Evolutionary conservation across 2,329 filamentous ascomycete genomes (phyloP).

Genomic region (Colletotrichum sp.): DNA sequence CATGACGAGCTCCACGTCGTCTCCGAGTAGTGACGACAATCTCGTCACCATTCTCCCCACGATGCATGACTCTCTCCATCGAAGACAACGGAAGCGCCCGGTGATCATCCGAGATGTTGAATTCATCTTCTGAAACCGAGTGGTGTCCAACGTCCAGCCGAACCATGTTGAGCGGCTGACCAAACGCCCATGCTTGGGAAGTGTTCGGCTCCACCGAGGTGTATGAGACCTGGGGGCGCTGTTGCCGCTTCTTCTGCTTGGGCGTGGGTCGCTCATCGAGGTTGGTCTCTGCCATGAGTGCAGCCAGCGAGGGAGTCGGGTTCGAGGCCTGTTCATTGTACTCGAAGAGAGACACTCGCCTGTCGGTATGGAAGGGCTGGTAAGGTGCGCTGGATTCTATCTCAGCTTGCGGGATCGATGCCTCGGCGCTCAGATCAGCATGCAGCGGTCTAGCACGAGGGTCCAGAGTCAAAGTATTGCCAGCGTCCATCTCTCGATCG

Average conservation of each 20-base stretch:
- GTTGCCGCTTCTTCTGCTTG: constrained; percentile 42
- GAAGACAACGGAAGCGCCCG: constrained; percentile 66
- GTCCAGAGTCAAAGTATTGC: constrained; percentile 58
- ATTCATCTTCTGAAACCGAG: constrained; percentile 56
- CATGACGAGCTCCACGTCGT: constrained; percentile 58
- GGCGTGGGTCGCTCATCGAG: constrained; percentile 42
- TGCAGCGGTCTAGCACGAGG: constrained; percentile 41
- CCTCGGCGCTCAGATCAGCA: constrained; percentile 57
- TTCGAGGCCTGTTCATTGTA: constrained; percentile 46
- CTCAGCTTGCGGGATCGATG: constrained; percentile 76
- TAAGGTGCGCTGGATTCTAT: constrained; percentile 96
- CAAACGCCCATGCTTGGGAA: constrained; percentile 60
- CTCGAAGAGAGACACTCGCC: constrained; percentile 78
- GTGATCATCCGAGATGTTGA: constrained; percentile 57
- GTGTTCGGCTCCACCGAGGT: constrained; percentile 17
- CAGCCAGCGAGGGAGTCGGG: constrained; percentile 40
- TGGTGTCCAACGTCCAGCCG: constrained; percentile 59
- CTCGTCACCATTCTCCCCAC: constrained; percentile 70
- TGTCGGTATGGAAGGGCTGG: constrained; percentile 93
- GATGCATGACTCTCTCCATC: constrained; percentile 67
- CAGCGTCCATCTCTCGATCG: constrained; percentile 58
- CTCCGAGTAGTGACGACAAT: constrained; percentile 83
- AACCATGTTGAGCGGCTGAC: constrained; percentile 54
- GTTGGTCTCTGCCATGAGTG: constrained; percentile 43
- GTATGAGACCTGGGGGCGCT: constrained; percentile 24